Conservation (phyloP, 768 basidiomycete species). For the Psilocybe azurescens region DNA sequence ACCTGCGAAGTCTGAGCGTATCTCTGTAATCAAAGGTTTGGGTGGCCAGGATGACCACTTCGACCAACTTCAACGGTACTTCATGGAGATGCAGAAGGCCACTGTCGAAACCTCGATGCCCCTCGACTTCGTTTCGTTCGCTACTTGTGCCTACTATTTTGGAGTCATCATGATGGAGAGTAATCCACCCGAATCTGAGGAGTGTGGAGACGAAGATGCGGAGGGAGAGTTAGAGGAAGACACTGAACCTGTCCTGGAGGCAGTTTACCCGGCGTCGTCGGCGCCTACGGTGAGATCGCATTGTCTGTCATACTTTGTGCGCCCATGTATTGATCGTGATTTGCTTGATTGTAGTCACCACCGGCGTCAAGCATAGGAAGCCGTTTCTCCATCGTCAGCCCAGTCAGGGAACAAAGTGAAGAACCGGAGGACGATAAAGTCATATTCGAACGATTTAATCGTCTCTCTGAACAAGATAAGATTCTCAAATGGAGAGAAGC, state of each 20-base stretch:
- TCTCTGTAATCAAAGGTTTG: conserved; percentile 32
- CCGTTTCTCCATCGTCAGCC: conserved; percentile 2
- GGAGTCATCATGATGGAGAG: conserved; percentile 40
- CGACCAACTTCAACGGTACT: conserved; percentile 38
- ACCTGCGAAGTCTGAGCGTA: neutral
- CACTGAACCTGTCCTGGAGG: conserved; percentile 8
- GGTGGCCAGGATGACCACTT: conserved; percentile 43
- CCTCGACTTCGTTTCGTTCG: conserved; percentile 47
- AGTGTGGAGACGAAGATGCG: conserved; percentile 12
- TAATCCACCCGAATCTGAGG: neutral
- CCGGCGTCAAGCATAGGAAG: conserved; percentile 7
- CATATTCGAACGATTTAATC: neutral
- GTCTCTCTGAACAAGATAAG: conserved; percentile 22
- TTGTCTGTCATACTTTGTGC: neutral
- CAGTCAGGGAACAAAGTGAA: neutral
- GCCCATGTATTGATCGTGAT: neutral
- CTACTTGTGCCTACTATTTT: conserved; percentile 41
- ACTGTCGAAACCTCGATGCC: conserved; percentile 44
- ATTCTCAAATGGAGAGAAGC: conserved; percentile 23
- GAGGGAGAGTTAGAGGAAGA: conserved; percentile 18
- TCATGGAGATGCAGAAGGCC: conserved; percentile 45
- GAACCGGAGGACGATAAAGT: neutral
- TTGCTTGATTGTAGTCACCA: conserved; percentile 13
- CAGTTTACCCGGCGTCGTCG: conserved; percentile 13
- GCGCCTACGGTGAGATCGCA: conserved; percentile 11